A percentile compares a stretch with the other conserved stretches of the same genome.
Evolutionary conservation across 2,329 filamentous ascomycete species (phyloP).

Genomic region (Sporothrix pallida): DNA sequence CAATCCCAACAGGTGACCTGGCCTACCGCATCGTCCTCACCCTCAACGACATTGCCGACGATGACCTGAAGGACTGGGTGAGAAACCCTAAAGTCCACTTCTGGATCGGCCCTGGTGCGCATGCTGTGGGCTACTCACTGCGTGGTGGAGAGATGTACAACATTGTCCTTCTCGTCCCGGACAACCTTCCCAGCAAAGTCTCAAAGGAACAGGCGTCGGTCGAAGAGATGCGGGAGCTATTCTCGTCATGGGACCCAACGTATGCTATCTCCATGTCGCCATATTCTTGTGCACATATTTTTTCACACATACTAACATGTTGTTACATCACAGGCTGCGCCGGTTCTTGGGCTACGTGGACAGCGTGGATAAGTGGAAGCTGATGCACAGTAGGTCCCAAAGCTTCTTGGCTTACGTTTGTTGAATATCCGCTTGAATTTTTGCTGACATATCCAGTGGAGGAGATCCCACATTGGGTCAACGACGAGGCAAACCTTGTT

Average conservation of each 20-base stretch:
- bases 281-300: background rate
- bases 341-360: background rate
- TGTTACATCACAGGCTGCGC: background rate
- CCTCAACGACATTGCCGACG: slow-evolving; percentile 37
- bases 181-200: slow-evolving; percentile 23
- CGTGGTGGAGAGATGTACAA: slow-evolving; percentile 44
- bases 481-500: background rate
- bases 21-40: slow-evolving; percentile 45
- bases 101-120: slow-evolving; percentile 45
- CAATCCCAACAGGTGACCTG: slow-evolving; percentile 44
- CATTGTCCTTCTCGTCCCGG: slow-evolving; percentile 41
- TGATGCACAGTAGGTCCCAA: background rate
- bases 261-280: background rate
- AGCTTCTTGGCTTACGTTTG: background rate
- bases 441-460: background rate
- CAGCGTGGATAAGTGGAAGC: background rate
- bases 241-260: slow-evolving; percentile 45
- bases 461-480: background rate
- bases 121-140: slow-evolving; percentile 44
- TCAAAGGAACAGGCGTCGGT: slow-evolving; percentile 40
- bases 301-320: background rate
- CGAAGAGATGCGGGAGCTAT: slow-evolving; percentile 46
- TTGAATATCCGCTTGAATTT: background rate
- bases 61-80: slow-evolving; percentile 41
- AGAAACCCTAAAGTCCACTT: slow-evolving; percentile 41